These are phyloP conservation scores for Fusarium lateritium DNA, from an alignment of 2,329 filamentous ascomycete genomes.

Conservation along the genomic window DNA sequence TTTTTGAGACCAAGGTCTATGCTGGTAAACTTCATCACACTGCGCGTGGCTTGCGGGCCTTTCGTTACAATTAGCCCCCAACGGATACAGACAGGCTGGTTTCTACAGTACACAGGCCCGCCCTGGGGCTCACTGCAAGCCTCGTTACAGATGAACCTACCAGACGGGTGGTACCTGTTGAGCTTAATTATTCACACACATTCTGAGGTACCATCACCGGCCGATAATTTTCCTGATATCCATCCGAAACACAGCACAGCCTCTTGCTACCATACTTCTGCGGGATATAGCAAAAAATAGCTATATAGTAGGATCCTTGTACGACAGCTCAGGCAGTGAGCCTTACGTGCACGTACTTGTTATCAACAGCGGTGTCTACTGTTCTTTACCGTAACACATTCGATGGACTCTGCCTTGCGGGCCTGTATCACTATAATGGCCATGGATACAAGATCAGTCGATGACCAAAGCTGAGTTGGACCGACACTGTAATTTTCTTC, in stretches of 20 bases:
- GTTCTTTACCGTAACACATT: neutral
- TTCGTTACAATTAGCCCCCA: conserved; percentile 29
- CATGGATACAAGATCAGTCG: conserved; percentile 3
- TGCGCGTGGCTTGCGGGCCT: conserved; percentile 34
- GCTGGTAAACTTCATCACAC: conserved; percentile 40
- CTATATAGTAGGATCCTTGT: conserved; percentile 4
- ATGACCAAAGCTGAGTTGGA: conserved; percentile 1
- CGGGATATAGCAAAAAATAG: conserved; percentile 20
- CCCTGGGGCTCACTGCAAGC: conserved; percentile 17
- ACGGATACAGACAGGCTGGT: conserved; percentile 5
- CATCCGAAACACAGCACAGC: conserved; percentile 36
- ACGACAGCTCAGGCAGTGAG: conserved; percentile 21
- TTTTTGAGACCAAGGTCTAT: conserved; percentile 36
- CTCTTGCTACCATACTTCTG: conserved; percentile 23
- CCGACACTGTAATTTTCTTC: neutral
- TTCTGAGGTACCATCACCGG: conserved; percentile 6
- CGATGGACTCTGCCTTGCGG: conserved; percentile 4
- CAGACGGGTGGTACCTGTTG: neutral
- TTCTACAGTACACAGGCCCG: conserved; percentile 3
- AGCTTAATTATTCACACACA: conserved; percentile 12
- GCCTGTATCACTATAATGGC: conserved; percentile 6
- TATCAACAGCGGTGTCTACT: neutral
- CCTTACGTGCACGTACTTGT: conserved; percentile 12
- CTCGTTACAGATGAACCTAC: conserved; percentile 7
- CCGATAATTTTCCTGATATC: conserved; percentile 13